Base-by-base conservation (phyloP, 2,329 filamentous ascomycete genomes). In the Phaeophleospora eucalypticola region DNA sequence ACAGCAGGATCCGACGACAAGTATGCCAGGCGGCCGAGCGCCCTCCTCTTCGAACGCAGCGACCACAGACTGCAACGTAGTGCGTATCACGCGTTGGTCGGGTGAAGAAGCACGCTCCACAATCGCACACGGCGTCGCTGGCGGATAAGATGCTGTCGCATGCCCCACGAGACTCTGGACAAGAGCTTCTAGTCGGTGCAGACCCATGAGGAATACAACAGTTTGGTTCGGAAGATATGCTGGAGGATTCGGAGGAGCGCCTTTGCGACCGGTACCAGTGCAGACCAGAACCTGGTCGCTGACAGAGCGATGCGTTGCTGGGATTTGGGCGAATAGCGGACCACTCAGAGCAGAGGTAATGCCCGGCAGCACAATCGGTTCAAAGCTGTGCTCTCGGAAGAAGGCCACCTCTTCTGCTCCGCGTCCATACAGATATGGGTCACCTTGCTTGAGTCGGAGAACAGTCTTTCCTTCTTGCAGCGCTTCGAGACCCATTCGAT, bases 201-300 rank as follows among this genome's bases (percentile, higher is more conserved):
- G 71, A 3, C 89, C 89, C 93, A 98, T 98, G 39, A 98, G 72
- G 56, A 97, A 95, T 3, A 98, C 87, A 1, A 93, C 87, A 0
- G 93, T 97, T 47, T 90, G 79, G 7, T 80, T 85, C 2, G 77
- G 66, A 0, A 90, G 80, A 65, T 83, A 95, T 52, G 83, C 83
- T 0, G 93, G 93, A 27, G 89, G 89, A n/a, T 80, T 73, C 0
- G 89, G 89, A 0, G 88, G 75, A 45, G 81, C 85, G 10, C 93
- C 93, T 69, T 95, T 94, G 61, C 93, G 82, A 1, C 93, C 93
- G 0, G 93, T 98, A 0, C 93, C 93, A 0, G 93, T 98, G 70
- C 93, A 97, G n/a, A 98, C 80, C 19, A 98, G 77, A 0, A 98
- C 84, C 68, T 97, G 90, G 62, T 98, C 93, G 3, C 89, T 86